These are phyloP conservation scores for Pezizomycotina sp. DNA, from an alignment of 2,329 filamentous ascomycete genomes.

Conservation along the genomic window DNA sequence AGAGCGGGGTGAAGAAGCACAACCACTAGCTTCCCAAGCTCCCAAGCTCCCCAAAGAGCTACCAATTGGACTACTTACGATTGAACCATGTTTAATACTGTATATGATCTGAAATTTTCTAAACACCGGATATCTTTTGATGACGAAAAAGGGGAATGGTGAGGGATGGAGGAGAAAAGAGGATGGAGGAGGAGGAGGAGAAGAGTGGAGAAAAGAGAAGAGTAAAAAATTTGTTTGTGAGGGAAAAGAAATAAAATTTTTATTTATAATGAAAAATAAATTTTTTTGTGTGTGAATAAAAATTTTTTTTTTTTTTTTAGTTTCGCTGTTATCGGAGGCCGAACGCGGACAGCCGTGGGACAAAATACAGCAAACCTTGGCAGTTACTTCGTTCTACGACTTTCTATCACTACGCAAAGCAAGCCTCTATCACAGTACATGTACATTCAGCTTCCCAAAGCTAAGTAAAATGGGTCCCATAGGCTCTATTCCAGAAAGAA, in stretches of 20 bases:
- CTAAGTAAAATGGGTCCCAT: too few relatives aligned
- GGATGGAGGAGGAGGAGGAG: conserved; percentile 17
- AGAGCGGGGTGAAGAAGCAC: not conserved
- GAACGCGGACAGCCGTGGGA: too few relatives aligned
- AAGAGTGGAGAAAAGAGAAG: conserved; percentile 20
- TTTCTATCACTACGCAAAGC: too few relatives aligned
- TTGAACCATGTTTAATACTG: conserved; percentile 40
- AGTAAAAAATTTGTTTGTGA: conserved; percentile 24
- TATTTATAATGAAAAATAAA: not conserved
- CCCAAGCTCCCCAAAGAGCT: not conserved
- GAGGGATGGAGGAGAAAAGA: conserved; percentile 10
- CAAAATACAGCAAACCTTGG: too few relatives aligned
- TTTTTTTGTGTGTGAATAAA: too few relatives aligned
- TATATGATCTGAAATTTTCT: conserved; percentile 16
- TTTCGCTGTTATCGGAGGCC: too few relatives aligned
- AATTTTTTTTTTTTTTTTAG: too few relatives aligned
- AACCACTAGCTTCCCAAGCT: too few relatives aligned
- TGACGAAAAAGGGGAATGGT: conserved; percentile 4
- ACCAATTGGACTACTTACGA: conserved; percentile 33
- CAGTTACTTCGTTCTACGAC: too few relatives aligned
- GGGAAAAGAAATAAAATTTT: conserved; percentile 13
- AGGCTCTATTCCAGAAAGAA: too few relatives aligned
- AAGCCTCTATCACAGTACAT: too few relatives aligned
- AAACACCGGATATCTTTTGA: conserved; percentile 16
- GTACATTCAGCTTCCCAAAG: too few relatives aligned